phyloP scores from a whole-genome alignment of 192 early-diverging fungal genomes.

The Coemansia sp. region DNA sequence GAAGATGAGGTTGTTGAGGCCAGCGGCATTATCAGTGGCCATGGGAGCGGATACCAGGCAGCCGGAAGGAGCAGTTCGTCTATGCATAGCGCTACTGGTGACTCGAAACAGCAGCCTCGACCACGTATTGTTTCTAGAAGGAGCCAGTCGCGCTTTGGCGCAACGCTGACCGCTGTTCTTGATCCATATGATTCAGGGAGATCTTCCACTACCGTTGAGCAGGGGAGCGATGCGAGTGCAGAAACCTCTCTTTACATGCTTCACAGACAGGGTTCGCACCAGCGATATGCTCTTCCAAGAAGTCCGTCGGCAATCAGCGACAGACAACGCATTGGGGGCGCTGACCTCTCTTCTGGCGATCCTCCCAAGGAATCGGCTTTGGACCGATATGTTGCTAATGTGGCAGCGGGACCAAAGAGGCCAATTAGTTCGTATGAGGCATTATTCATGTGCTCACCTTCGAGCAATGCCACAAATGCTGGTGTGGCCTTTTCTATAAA shows the following conservation, averaged over 20 bases:
- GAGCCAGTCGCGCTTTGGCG: conserved; percentile 50
- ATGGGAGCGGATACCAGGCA: not conserved
- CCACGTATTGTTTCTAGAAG: conserved; percentile 46
- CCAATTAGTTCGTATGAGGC: conserved; percentile 50
- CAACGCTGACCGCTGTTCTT: conserved; percentile 36
- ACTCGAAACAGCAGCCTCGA: conserved; percentile 2
- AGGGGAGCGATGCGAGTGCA: not conserved
- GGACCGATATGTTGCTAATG: conserved; percentile 36
- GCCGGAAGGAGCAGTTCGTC: not conserved
- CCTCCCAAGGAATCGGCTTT: conserved; percentile 37
- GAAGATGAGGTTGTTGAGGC: conserved; percentile 48
- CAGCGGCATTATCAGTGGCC: conserved; percentile 31
- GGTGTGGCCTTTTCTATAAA: not conserved
- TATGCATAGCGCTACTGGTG: not conserved
- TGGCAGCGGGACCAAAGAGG: conserved; percentile 14
- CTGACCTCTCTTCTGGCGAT: not conserved
- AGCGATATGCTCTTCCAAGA: conserved; percentile 1
- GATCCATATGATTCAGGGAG: conserved; percentile 5
- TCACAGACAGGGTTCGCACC: not conserved
- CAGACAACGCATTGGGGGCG: not conserved
- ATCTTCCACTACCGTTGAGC: not conserved
- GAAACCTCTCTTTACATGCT: conserved; percentile 4
- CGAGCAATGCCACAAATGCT: not conserved
- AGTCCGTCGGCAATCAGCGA: not conserved
- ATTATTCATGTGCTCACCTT: conserved; percentile 29